Evolutionary conservation across 345 rosid species (phyloP).

Genomic region (Salix exigua): DNA sequence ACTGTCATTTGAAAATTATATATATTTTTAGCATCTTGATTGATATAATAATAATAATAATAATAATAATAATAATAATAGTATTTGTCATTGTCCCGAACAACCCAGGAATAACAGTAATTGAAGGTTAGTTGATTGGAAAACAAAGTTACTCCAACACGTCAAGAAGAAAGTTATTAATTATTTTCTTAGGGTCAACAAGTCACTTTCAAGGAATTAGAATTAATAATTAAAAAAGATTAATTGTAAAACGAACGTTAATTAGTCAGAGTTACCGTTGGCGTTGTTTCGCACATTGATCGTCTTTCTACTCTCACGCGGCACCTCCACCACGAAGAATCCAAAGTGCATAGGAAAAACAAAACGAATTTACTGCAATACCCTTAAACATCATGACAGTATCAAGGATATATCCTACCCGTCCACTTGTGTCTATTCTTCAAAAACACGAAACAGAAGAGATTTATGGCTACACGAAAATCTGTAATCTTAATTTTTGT

Average conservation of each 20-base stretch:
- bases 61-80: too few species aligned
- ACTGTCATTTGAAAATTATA: too few species aligned
- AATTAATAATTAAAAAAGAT: background rate
- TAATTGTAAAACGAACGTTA: background rate
- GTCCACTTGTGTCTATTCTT: too few species aligned
- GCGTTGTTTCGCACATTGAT: background rate
- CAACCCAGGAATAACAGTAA: background rate
- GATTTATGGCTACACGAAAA: too few species aligned
- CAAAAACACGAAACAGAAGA: too few species aligned
- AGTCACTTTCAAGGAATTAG: constrained; percentile 42
- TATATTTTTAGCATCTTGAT: too few species aligned
- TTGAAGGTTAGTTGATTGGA: background rate
- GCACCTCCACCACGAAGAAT: constrained; percentile 6
- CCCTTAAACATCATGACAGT: background rate
- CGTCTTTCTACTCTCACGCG: background rate
- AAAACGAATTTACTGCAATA: constrained; percentile 8
- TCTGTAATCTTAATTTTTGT: too few species aligned
- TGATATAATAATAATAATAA: too few species aligned
- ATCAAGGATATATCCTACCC: too few species aligned
- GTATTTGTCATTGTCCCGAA: too few species aligned
- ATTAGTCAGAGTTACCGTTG: constrained; percentile 31
- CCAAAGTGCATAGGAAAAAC: background rate
- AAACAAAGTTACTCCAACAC: background rate
- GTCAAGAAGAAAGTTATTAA: background rate
- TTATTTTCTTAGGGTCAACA: constrained; percentile 24